Conservation (phyloP, 1,284 basidiomycete genomes). For the Schizophyllum commune region DNA sequence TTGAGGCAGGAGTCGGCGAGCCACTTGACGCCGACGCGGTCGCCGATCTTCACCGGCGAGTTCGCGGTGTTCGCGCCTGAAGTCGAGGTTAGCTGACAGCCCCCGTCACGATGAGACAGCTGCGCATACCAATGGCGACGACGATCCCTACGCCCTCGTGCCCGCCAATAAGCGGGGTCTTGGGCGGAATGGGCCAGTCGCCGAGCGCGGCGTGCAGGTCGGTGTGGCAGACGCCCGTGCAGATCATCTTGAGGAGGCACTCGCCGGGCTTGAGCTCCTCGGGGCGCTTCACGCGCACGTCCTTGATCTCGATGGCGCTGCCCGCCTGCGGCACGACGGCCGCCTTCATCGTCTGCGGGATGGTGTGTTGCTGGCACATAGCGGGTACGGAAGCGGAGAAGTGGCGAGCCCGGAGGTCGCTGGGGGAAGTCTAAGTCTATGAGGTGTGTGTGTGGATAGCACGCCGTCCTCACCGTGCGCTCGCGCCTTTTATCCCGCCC, state of each 20-base stretch:
- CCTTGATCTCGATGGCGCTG: slow-evolving; percentile 35
- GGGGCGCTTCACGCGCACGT: slow-evolving; percentile 46
- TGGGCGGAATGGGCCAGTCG: slow-evolving; percentile 47
- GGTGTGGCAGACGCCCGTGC: slow-evolving; percentile 59
- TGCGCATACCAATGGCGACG: slow-evolving; percentile 51
- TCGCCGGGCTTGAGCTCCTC: slow-evolving; percentile 55
- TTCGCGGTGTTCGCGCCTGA: slow-evolving; percentile 45
- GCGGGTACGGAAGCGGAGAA: background rate
- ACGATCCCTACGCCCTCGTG: slow-evolving; percentile 57
- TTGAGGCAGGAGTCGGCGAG: slow-evolving; percentile 52
- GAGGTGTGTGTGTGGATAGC: background rate
- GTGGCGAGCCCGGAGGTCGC: background rate
- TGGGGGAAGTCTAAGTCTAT: background rate
- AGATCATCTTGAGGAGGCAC: slow-evolving; percentile 60
- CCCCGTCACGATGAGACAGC: slow-evolving; percentile 69
- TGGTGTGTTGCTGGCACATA: slow-evolving; percentile 19
- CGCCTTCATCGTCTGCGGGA: slow-evolving; percentile 59
- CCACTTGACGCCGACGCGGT: slow-evolving; percentile 74
- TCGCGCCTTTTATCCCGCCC: background rate
- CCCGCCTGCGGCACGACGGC: slow-evolving; percentile 42
- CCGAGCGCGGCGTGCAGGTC: slow-evolving; percentile 55
- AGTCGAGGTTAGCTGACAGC: slow-evolving; percentile 50
- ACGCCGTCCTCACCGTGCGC: background rate
- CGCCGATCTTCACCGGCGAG: slow-evolving; percentile 46
- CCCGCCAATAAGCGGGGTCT: slow-evolving; percentile 59